phyloP scores from a whole-genome alignment of 208 protist species.

The Crithidia fasciculata region DNA sequence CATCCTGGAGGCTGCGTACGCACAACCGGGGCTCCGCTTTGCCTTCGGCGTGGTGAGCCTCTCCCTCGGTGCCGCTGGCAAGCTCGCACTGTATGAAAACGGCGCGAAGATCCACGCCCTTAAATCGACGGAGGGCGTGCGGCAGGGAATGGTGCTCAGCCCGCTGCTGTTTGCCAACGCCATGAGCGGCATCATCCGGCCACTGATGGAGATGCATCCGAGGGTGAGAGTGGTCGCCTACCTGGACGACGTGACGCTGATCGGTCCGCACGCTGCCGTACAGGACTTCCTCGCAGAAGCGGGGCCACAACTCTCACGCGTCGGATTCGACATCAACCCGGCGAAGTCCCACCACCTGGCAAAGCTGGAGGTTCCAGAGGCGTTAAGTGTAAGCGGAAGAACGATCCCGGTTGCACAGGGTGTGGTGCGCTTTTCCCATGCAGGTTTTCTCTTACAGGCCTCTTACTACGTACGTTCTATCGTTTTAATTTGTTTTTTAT shows the following conservation, averaged over 20 bases:
- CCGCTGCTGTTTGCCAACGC: conserved; percentile 41
- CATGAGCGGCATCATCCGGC: conserved; percentile 12
- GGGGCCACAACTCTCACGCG: conserved; percentile 9
- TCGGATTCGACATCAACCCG: conserved; percentile 36
- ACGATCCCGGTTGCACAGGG: too few species aligned
- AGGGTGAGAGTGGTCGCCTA: conserved; percentile 29
- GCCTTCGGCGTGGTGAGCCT: conserved; percentile 28
- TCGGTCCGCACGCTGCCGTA: conserved; percentile 12
- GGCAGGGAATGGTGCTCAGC: conserved; percentile 43
- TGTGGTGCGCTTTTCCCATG: too few species aligned
- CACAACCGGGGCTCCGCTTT: neutral
- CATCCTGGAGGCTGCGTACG: conserved; percentile 20
- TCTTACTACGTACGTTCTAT: too few species aligned
- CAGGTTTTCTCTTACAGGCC: too few species aligned
- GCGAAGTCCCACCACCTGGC: conserved; percentile 28
- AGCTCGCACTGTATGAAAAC: conserved; percentile 31
- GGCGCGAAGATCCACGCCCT: conserved; percentile 7
- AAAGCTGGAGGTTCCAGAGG: neutral
- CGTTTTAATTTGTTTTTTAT: too few species aligned
- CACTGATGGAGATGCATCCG: conserved; percentile 6
- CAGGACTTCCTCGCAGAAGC: conserved; percentile 16
- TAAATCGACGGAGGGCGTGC: conserved; percentile 33
- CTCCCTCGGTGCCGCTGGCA: conserved; percentile 20
- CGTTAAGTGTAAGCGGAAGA: too few species aligned
- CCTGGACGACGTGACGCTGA: conserved; percentile 39